Evolutionary conservation across 2,329 filamentous ascomycete genomes (phyloP), one percentile per base, ranked within the genome.

Genomic region (Arthrobotrys conoides): DNA sequence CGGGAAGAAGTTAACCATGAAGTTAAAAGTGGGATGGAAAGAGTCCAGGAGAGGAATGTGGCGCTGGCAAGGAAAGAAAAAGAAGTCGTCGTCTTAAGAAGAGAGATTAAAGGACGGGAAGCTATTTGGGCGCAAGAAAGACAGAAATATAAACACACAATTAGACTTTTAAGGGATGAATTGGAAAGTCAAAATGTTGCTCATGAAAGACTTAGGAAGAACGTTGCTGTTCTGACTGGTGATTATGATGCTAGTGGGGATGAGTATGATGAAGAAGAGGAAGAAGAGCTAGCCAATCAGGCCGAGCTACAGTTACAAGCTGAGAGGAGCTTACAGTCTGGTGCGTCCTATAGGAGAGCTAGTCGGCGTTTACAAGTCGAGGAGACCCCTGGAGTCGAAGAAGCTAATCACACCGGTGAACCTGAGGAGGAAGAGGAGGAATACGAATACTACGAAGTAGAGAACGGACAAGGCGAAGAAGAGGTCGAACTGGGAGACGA

Each of bases 21-120:
- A 33, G 73, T 77, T 14, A 55, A 64, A n/a, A 71, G 67, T 48
- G 73, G 73, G 12, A 77, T 77, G 36, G 73, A 77, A n/a, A 63
- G 73, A 65, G 67, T 77, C 14, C 73, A 77, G 61, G 73, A 77
- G 18, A 44, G 73, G 33, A 77, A 77, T 48, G 22, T 36, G 16
- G 67, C 73, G 9, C 41, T 77, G 1, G 73, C 73, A n/a, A 53
- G 51, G 10, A 63, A 48, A 8, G 70, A 77, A 20, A 77, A 77
- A 18, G 67, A 77, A 46, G 70, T 71, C 12, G 22, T 57, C 2
- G 36, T 61, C 3, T 24, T 77, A 22, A 51, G 53, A 51, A 67
- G 49, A 6, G 67, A 41, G 20, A 51, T 77, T 5, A 53, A 41
- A 3, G 46, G 63, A 3, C 38, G 46, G 10, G 73, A 77, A 10